A percentile compares a stretch with the other conserved stretches of the same genome.
phyloP scores from a whole-genome alignment of 1,139 yeast genomes.

The Chernovozyma sophiae-reginae region DNA sequence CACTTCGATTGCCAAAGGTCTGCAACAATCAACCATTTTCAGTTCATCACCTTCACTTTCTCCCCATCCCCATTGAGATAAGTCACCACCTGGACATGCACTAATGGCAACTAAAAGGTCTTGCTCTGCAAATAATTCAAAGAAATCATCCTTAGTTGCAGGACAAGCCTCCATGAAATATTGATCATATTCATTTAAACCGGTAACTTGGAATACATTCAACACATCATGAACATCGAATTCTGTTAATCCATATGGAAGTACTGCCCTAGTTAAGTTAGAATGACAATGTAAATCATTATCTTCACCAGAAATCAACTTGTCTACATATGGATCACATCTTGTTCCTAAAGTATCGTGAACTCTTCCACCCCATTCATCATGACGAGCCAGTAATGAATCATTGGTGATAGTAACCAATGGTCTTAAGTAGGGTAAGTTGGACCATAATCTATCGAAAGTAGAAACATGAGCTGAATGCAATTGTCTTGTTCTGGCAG shows the following conservation, averaged over 20 bases:
- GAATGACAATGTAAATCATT: constrained; percentile 67
- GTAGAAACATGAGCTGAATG: constrained; percentile 65
- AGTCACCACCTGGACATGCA: constrained; percentile 71
- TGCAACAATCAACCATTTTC: constrained; percentile 58
- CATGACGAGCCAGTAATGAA: constrained; percentile 51
- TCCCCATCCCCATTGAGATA: constrained; percentile 72
- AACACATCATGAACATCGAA: constrained; percentile 66
- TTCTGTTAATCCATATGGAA: constrained; percentile 59
- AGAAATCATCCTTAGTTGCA: constrained; percentile 52
- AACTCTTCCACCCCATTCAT: constrained; percentile 63
- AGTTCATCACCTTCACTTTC: constrained; percentile 42
- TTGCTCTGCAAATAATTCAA: constrained; percentile 65
- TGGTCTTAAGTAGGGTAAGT: constrained; percentile 59
- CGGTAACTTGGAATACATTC: constrained; percentile 68
- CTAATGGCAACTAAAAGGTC: constrained; percentile 62
- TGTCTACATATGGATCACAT: constrained; percentile 68
- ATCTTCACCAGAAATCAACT: constrained; percentile 58
- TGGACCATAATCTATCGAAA: constrained; percentile 62
- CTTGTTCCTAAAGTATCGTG: constrained; percentile 67
- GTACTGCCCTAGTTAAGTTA: constrained; percentile 54
- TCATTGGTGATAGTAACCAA: constrained; percentile 62
- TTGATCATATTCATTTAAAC: constrained; percentile 60
- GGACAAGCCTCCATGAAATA: constrained; percentile 72
- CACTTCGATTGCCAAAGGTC: constrained; percentile 62
- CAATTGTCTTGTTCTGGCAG: constrained; percentile 62